Percentiles rank a stretch among this genome's conserved stretches.
phyloP scores from a whole-genome alignment of 805 yeast species.

The Sugiyamaella smithiae region DNA sequence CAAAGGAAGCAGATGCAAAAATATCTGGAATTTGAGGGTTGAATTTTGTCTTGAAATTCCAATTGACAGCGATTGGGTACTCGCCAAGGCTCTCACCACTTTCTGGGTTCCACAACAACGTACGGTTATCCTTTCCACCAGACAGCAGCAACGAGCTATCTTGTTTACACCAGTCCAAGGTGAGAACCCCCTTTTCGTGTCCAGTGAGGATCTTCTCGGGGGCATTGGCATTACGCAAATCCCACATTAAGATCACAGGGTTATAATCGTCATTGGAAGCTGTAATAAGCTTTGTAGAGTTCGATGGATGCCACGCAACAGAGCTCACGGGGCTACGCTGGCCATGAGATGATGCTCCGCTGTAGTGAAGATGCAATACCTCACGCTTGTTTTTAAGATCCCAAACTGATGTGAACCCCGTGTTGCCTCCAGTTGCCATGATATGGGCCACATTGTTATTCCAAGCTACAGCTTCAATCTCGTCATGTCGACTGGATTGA shows the following conservation, averaged over 20 bases:
- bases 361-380: constrained; percentile 77
- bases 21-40: constrained; percentile 87
- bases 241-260: constrained; percentile 88
- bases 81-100: constrained; percentile 71
- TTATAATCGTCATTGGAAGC: constrained; percentile 78
- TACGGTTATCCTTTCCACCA: constrained; percentile 89
- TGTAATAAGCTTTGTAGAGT: constrained; percentile 81
- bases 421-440: constrained; percentile 82
- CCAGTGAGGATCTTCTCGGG: constrained; percentile 77
- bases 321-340: constrained; percentile 69
- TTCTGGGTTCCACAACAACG: constrained; percentile 86
- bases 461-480: constrained; percentile 82
- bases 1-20: constrained; percentile 64
- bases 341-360: constrained; percentile 37
- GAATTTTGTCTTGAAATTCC: constrained; percentile 88
- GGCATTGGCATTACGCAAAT: constrained; percentile 86
- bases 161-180: constrained; percentile 88
- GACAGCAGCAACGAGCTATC: constrained; percentile 79
- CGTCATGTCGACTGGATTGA: constrained; percentile 71
- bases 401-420: constrained; percentile 91
- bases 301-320: constrained; percentile 93
- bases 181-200: constrained; percentile 82
- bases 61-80: constrained; percentile 87
- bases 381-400: constrained; percentile 85
- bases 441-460: constrained; percentile 79